A percentile compares a stretch with the other conserved stretches of the same genome.
Conservation (phyloP, 179 eudicot species). For the Beta corolliflora region DNA sequence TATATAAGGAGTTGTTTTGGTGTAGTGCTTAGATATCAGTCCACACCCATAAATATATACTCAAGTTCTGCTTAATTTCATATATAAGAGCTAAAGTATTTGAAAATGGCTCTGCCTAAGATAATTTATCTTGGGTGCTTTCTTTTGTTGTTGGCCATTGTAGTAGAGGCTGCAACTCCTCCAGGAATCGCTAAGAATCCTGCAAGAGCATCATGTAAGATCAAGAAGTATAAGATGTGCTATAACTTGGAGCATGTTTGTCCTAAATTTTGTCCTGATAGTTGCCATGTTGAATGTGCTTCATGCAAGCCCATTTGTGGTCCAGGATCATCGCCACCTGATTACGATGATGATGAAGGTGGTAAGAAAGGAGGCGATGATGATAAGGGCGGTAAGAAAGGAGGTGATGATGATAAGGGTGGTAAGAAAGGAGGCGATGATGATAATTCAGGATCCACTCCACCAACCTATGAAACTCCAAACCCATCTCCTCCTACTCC, state of each 20-base stretch:
- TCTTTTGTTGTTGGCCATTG: conserved; percentile 28
- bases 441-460: background rate
- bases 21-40: conserved; percentile 1
- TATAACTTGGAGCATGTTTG: conserved; percentile 38
- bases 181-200: conserved; percentile 43
- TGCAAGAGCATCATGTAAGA: conserved; percentile 34
- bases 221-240: conserved; percentile 40
- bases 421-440: background rate
- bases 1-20: conserved; percentile 21
- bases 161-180: conserved; percentile 42
- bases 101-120: conserved; percentile 32
- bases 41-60: background rate
- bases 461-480: too few relatives aligned
- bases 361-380: background rate
- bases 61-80: background rate
- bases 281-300: conserved; percentile 40
- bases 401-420: background rate
- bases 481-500: background rate
- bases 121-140: conserved; percentile 35
- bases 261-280: conserved; percentile 43
- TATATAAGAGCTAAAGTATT: background rate
- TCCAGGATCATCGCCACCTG: conserved; percentile 13
- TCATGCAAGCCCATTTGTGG: conserved; percentile 43
- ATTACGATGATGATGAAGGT: background rate
- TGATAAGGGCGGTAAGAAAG: background rate